Evolutionary conservation across 163 green algal genomes (phyloP), one percentile per base, ranked within the genome.

Genomic region (Smithsoniella earleae): DNA sequence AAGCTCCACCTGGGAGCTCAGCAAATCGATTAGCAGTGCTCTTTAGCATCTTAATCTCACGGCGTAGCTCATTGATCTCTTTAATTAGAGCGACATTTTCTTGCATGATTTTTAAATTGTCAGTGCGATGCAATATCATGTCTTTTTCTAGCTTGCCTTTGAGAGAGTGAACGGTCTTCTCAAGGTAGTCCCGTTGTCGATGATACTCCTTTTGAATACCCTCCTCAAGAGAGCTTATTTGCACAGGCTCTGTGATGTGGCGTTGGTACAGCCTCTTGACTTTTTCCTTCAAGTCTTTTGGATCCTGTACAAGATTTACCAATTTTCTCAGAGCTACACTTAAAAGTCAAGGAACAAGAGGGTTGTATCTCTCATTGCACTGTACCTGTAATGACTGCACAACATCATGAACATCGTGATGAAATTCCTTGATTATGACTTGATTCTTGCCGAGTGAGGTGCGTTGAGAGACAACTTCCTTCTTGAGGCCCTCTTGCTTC

Each of bases 41-140:
- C 77, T 76, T 81, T 34, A 79, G 66, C n/a, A 74, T 73, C 74
- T 88, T 87, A 66, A 90, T 87, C 79, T 94, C 88, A 2, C 87
- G 78, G 33, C 87, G 75, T 45, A 94, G 82, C 80, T 92, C 85
- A 58, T 94, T 94, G 79, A 94, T 89, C 77, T 94, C 89, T 66
- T 87, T 88, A 75, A 95, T 92, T 45, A 95, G 84, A 3, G 82
- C 80, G 20, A 90, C 88, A 75, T 95, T 95, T 77, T 93, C 87
- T 80, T 89, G 75, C 75, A 86, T 83, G 64, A 88, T 83, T 34
- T 82, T 75, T 52, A 83, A 77, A 65, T 86, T 88, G 62, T 91
- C 83, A 13, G 76, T 81, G 8, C 80, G 74, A 74, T 92, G 86
- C 64, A 87, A 66, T 75, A 90, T 81, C 3, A 40, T 82, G 66